Evolutionary conservation across 1,284 basidiomycete species (phyloP).

Genomic region (Wolfiporia cocos): DNA sequence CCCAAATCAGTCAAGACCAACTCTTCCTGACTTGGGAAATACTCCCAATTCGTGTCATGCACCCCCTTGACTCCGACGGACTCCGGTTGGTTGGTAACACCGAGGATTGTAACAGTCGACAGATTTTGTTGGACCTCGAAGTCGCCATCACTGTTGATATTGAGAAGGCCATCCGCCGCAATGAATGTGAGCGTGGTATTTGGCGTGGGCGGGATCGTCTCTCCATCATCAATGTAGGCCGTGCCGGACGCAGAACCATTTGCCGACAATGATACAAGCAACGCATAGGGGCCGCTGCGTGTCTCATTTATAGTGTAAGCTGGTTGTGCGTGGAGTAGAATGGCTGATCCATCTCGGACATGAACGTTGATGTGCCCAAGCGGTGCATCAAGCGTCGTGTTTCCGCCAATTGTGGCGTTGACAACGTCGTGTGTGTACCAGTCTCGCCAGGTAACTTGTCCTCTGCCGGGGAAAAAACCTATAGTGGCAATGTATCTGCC

Average conservation of each 20-base stretch:
- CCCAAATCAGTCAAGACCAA: slow-evolving; percentile 14
- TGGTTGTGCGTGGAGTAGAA: slow-evolving; percentile 49
- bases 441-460: slow-evolving; percentile 61
- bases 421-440: slow-evolving; percentile 65
- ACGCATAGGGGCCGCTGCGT: slow-evolving; percentile 42
- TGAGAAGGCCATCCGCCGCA: slow-evolving; percentile 26
- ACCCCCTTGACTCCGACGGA: slow-evolving; percentile 12
- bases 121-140: slow-evolving; percentile 26
- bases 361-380: slow-evolving; percentile 69
- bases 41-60: slow-evolving; percentile 12
- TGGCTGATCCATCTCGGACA: slow-evolving; percentile 50
- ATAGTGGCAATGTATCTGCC: not conserved
- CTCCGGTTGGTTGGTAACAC: slow-evolving; percentile 20
- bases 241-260: slow-evolving; percentile 44
- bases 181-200: slow-evolving; percentile 38
- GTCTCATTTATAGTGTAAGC: slow-evolving; percentile 57
- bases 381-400: slow-evolving; percentile 46
- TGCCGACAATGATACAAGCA: slow-evolving; percentile 46
- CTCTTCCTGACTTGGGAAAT: slow-evolving; percentile 13
- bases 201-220: slow-evolving; percentile 46
- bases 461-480: slow-evolving; percentile 60
- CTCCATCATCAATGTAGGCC: slow-evolving; percentile 62
- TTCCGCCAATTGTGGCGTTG: slow-evolving; percentile 30
- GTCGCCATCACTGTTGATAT: slow-evolving; percentile 29
- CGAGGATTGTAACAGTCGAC: slow-evolving; percentile 28